These are phyloP conservation scores for Quaeritorhiza haematococci DNA, from an alignment of 371 early-diverging fungal genomes.

Conservation along the genomic window DNA sequence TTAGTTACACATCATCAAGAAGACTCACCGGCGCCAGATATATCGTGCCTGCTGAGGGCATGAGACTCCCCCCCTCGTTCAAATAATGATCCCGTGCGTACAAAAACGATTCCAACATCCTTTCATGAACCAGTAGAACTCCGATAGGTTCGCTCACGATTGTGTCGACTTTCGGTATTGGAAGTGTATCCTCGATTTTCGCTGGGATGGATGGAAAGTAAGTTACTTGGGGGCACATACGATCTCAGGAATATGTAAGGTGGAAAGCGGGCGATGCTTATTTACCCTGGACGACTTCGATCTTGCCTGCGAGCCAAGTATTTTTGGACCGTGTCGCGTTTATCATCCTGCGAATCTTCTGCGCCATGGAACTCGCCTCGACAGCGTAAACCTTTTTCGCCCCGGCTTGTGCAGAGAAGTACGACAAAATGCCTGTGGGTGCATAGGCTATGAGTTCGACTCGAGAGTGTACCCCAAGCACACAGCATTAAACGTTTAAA, in stretches of 20 bases:
- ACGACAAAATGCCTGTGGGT: constrained; percentile 82
- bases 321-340: constrained; percentile 64
- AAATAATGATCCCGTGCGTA: constrained; percentile 85
- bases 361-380: constrained; percentile 94
- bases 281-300: constrained; percentile 77
- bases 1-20: not conserved
- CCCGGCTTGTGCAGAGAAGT: constrained; percentile 90
- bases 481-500: too few relatives aligned
- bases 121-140: constrained; percentile 84
- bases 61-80: constrained; percentile 87
- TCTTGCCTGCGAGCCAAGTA: constrained; percentile 67
- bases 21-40: constrained; percentile 68
- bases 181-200: constrained; percentile 77
- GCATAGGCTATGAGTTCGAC: not conserved
- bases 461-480: too few relatives aligned
- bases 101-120: constrained; percentile 71
- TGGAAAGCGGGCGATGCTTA: not conserved
- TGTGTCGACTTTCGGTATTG: constrained; percentile 80
- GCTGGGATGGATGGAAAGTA: constrained; percentile 35
- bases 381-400: constrained; percentile 89
- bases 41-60: constrained; percentile 85
- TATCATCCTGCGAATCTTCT: constrained; percentile 77
- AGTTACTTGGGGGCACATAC: too few relatives aligned
- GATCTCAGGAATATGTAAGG: too few relatives aligned
- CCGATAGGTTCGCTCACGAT: constrained; percentile 94